Percentiles rank a stretch among this genome's conserved stretches.
Evolutionary conservation across 164 flowering plant genomes (phyloP).

Genomic region (Cinnamomum chago): DNA sequence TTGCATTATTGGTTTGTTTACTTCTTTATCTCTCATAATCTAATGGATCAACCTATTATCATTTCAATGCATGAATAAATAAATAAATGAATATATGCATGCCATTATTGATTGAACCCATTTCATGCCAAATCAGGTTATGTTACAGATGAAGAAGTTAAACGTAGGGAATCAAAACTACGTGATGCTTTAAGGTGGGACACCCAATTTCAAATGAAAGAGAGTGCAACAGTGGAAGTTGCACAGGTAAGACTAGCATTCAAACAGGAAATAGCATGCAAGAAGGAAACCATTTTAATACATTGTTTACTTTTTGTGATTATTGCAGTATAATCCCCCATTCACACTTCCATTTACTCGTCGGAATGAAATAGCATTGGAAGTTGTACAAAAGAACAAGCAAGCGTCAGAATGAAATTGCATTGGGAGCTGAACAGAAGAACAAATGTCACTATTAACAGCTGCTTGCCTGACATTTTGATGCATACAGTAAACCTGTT

Average conservation of each 20-base stretch:
- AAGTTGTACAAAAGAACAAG: constrained; percentile 52
- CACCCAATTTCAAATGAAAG: constrained; percentile 49
- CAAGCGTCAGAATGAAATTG: neutral
- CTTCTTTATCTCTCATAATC: too few species aligned
- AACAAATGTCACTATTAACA: neutral
- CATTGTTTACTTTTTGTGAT: neutral
- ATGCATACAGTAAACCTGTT: neutral
- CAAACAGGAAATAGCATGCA: neutral
- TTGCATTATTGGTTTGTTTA: too few species aligned
- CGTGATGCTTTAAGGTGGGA: constrained; percentile 51
- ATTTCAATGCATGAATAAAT: too few species aligned
- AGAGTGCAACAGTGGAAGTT: constrained; percentile 61
- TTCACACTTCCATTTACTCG: constrained; percentile 87
- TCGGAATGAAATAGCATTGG: constrained; percentile 81
- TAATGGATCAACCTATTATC: too few species aligned
- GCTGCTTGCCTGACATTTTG: neutral
- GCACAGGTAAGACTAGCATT: constrained; percentile 58
- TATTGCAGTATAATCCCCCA: constrained; percentile 91
- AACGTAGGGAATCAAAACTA: constrained; percentile 47
- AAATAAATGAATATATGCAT: neutral
- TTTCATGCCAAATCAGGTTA: constrained; percentile 40
- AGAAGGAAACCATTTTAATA: neutral
- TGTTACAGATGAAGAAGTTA: constrained; percentile 77
- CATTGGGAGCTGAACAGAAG: neutral
- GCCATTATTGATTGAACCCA: neutral